Conservation (phyloP, 2,329 filamentous ascomycete genomes). For the Lasiodiplodia gonubiensis region DNA sequence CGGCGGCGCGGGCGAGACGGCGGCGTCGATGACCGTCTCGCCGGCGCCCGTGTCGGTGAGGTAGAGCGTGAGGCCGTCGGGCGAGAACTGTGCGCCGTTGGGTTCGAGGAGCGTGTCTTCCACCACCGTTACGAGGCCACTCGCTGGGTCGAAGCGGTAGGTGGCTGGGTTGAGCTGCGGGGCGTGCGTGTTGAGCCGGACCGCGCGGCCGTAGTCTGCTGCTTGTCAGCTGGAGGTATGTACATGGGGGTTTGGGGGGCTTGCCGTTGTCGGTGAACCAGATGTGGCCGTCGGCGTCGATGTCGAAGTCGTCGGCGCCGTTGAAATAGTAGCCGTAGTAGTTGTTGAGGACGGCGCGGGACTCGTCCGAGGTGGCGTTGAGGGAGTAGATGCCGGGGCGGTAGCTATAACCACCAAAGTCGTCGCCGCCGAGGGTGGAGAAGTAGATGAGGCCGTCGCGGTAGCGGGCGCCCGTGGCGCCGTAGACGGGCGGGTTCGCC, state of each 20-base stretch:
- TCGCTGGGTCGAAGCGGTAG: slow-evolving; percentile 58
- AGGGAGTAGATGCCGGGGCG: slow-evolving; percentile 19
- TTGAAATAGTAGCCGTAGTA: slow-evolving; percentile 24
- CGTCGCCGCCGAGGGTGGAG: not conserved
- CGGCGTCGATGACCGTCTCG: not conserved
- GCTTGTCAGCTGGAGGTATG: slow-evolving; percentile 40
- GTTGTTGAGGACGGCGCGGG: slow-evolving; percentile 20
- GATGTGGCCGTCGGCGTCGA: slow-evolving; percentile 10
- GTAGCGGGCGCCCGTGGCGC: not conserved
- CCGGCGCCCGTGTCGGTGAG: not conserved
- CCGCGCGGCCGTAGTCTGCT: slow-evolving; percentile 43
- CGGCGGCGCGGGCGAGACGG: not conserved
- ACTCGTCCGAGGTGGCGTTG: slow-evolving; percentile 3
- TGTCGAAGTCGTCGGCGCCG: slow-evolving; percentile 14
- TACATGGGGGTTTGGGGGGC: not conserved
- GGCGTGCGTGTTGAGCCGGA: slow-evolving; percentile 37
- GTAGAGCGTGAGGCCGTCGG: slow-evolving; percentile 9
- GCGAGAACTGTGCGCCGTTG: slow-evolving; percentile 22
- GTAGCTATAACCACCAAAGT: not conserved
- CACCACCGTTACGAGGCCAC: not conserved
- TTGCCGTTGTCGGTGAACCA: slow-evolving; percentile 22
- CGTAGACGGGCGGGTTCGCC: not conserved
- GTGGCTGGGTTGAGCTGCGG: slow-evolving; percentile 33
- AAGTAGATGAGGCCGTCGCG: slow-evolving; percentile 11
- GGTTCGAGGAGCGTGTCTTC: slow-evolving; percentile 7